Base-by-base conservation (phyloP, 2,329 filamentous ascomycete genomes). In the Claviceps sp. region DNA sequence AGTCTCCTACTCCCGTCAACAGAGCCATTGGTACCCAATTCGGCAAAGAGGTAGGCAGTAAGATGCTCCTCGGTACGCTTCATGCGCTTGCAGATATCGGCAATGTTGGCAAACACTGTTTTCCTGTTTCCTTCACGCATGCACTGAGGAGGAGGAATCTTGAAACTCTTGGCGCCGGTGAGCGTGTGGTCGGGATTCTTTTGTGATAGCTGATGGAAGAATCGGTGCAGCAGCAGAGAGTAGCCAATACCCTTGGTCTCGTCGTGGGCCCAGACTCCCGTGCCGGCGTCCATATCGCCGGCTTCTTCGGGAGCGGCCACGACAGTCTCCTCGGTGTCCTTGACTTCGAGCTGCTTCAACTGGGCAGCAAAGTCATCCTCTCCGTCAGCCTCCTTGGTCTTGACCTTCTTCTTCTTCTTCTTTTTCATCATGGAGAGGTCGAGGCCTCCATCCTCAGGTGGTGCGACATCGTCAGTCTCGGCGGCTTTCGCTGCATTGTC, bases 41-140 rank as follows among this genome's bases (percentile, higher is more conserved):
- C 93, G 60, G 93, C 90, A 72, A 98, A 96, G 59, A 98, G 74
- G 75, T 96, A 97, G 63, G 91, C 85, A 50, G 89, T 97, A 59
- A 98, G 87, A 74, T 96, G 93, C 73, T 98, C 93, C 66, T 97
- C 91, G 57, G 87, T 90, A 70, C 93, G 83, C 84, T 98, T 98
- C 90, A 98, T 97, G 64, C 91, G 84, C 80, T 95, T 95, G 80
- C 89, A 95, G 65, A 98, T 97, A 68, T 98, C 93, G 68, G 89
- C 82, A 66, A 98, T 93, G 76, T 98, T 98, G 76, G 91, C 93
- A 65, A 98, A 98, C 65, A 98, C 95, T 57, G 93, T 98, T 84
- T 95, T 95, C 82, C 95, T 94, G 83, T 98, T 98, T 69, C 93
- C 93, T 89, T 98, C 93, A 74, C 93, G 90, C 66, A 97, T 82